Evolutionary conservation across 345 rosid species (phyloP), one percentile per base, ranked within the genome.

Genomic region (Cardamine occulta): DNA sequence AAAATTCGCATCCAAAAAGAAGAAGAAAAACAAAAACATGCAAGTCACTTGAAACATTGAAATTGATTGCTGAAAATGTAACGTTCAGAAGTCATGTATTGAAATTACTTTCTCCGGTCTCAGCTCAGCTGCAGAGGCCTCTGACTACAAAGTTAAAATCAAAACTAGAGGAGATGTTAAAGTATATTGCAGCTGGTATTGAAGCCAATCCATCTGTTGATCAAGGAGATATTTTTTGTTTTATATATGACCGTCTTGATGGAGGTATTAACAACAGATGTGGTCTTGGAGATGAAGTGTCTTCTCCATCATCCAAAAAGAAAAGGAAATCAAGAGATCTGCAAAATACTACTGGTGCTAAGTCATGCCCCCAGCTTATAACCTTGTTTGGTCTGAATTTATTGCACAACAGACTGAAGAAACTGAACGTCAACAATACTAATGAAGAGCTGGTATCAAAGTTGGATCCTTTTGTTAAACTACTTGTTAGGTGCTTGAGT

Each of bases 401-500:
- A 75, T 80, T 91, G 64, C 82, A 83, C 59, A 85, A 74, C 53
- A 85, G 76, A 62, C 63, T 89, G 49, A 93, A 87, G 86, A 85
- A 75, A 64, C 34, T 80, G 54, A 85, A 87, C 81, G 55, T 73
- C 66, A 85, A 72, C 48, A 82, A 76, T 72, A 74, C 76, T 63
- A 78, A 82, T 77, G 81, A 60, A 66, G 70, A 80, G 39, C 73
- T 86, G 34, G 68, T 88, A 45, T 84, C 96, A 2, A 89, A 71
- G 93, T 75, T 91, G 91, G 94, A 91, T 80, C 95, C 98, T 2
- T 93, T 93, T 74, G 86, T 91, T 51, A 80, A 71, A 77, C 77
- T 88, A 73, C 81, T 91, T 52, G 86, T 88, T 49, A 72, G 68
- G 56, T 88, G 96, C 84, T 81, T 93, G 89, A 84, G 86, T 82